phyloP scores from a whole-genome alignment of 495 filamentous ascomycete species.

The Aspergillus asperescens region DNA sequence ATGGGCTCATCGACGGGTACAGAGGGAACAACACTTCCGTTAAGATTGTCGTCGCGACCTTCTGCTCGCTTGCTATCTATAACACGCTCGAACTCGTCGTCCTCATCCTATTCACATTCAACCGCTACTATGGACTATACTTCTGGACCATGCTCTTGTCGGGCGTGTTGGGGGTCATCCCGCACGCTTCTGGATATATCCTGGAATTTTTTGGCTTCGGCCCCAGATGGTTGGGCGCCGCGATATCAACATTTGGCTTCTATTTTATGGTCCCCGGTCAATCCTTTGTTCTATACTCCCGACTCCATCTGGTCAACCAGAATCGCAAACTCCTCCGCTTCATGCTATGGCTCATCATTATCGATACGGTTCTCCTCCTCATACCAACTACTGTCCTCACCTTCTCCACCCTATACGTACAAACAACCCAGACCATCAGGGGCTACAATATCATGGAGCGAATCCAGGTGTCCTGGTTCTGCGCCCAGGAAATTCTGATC shows the following conservation, averaged over 20 bases:
- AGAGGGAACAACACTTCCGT: constrained; percentile 25
- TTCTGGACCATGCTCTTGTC: constrained; percentile 46
- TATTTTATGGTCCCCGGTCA: constrained; percentile 60
- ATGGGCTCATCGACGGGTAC: constrained; percentile 35
- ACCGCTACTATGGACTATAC: constrained; percentile 40
- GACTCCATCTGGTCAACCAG: constrained; percentile 55
- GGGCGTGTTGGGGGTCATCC: constrained; percentile 34
- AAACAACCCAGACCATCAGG: constrained; percentile 28
- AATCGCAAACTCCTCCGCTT: constrained; percentile 42
- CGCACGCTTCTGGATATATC: constrained; percentile 50
- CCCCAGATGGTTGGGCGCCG: constrained; percentile 33
- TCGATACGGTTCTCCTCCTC: constrained; percentile 45
- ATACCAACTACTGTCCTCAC: constrained; percentile 51
- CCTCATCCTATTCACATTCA: constrained; percentile 46
- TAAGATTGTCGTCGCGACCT: constrained; percentile 42
- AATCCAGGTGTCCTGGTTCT: constrained; percentile 55
- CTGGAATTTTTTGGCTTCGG: constrained; percentile 49
- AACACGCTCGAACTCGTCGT: constrained; percentile 48
- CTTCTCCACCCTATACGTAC: constrained; percentile 37
- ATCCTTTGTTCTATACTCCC: constrained; percentile 62
- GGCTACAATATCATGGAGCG: constrained; percentile 54
- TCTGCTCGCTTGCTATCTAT: constrained; percentile 47
- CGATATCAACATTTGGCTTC: constrained; percentile 50
- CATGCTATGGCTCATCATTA: constrained; percentile 52
- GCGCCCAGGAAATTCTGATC: constrained; percentile 53